Percentiles rank a stretch among this genome's conserved stretches.
Conservation (phyloP, 2,329 filamentous ascomycete genomes). For the Ophiosphaerella korrae region DNA sequence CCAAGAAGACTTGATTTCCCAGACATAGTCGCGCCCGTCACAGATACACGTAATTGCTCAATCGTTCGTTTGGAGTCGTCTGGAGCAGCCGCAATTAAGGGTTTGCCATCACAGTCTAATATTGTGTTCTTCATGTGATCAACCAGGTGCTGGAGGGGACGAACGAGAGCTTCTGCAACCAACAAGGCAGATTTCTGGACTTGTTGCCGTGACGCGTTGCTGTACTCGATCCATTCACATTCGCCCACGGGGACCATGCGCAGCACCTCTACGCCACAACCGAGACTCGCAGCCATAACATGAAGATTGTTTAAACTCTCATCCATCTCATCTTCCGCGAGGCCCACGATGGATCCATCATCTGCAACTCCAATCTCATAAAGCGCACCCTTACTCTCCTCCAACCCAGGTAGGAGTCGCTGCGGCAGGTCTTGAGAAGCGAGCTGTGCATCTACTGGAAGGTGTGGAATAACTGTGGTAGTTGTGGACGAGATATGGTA, state of each 20-base stretch:
- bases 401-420: constrained; percentile 72
- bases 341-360: constrained; percentile 85
- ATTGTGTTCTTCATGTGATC: constrained; percentile 15
- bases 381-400: constrained; percentile 89
- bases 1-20: constrained; percentile 93
- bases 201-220: constrained; percentile 34
- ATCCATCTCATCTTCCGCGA: constrained; percentile 88
- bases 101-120: neutral
- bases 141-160: constrained; percentile 57
- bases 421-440: constrained; percentile 59
- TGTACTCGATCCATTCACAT: constrained; percentile 72
- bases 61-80: constrained; percentile 14
- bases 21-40: constrained; percentile 86
- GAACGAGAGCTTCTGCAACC: constrained; percentile 90
- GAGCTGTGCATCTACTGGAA: constrained; percentile 72
- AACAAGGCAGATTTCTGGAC: constrained; percentile 63
- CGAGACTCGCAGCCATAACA: constrained; percentile 90
- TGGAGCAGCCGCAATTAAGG: neutral
- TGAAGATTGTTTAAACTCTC: constrained; percentile 85
- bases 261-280: constrained; percentile 81
- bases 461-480: constrained; percentile 73
- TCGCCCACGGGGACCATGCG: constrained; percentile 84
- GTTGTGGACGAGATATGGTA: constrained; percentile 82
- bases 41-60: constrained; percentile 80
- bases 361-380: constrained; percentile 98